Percentiles rank a stretch among this genome's conserved stretches.
phyloP scores from a whole-genome alignment of 2,329 filamentous ascomycete species.

The Capronia americana region DNA sequence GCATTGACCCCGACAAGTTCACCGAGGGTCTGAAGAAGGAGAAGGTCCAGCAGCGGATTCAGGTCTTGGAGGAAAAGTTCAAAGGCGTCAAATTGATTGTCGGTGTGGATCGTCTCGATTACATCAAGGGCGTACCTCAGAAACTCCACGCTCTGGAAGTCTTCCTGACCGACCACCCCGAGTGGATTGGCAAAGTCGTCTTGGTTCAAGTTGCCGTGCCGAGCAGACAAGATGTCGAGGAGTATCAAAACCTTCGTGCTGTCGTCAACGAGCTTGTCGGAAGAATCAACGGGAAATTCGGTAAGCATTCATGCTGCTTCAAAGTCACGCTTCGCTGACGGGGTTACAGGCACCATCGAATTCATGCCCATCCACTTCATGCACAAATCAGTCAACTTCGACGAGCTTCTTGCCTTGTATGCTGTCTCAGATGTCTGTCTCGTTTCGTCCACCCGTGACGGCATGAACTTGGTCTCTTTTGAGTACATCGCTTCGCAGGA shows the following conservation, averaged over 20 bases:
- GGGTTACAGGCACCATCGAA: conserved; percentile 75
- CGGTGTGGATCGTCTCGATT: conserved; percentile 93
- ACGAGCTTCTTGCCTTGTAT: conserved; percentile 92
- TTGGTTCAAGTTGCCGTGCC: conserved; percentile 96
- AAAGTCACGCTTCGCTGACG: conserved; percentile 28
- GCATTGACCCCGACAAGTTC: conserved; percentile 97
- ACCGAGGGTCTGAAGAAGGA: conserved; percentile 84
- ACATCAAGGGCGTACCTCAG: conserved; percentile 98
- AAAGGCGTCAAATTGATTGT: conserved; percentile 96
- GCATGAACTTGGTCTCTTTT: conserved; percentile 98
- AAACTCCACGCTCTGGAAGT: conserved; percentile 96
- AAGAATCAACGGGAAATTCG: conserved; percentile 95
- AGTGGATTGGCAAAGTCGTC: conserved; percentile 97
- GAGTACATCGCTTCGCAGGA: conserved; percentile 96
- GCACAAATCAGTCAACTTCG: conserved; percentile 93
- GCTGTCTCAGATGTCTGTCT: conserved; percentile 90
- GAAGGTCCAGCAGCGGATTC: conserved; percentile 86
- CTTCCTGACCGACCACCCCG: conserved; percentile 93
- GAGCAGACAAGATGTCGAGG: conserved; percentile 92
- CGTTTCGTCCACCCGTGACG: conserved; percentile 93
- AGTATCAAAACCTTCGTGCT: conserved; percentile 94
- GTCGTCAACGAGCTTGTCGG: conserved; percentile 97
- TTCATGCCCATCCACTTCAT: conserved; percentile 99
- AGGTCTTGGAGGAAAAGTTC: conserved; percentile 84
- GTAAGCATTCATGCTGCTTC: conserved; percentile 46